Conservation (phyloP, 192 early-diverging fungal genomes). For the Rhizophlyctis rosea region DNA sequence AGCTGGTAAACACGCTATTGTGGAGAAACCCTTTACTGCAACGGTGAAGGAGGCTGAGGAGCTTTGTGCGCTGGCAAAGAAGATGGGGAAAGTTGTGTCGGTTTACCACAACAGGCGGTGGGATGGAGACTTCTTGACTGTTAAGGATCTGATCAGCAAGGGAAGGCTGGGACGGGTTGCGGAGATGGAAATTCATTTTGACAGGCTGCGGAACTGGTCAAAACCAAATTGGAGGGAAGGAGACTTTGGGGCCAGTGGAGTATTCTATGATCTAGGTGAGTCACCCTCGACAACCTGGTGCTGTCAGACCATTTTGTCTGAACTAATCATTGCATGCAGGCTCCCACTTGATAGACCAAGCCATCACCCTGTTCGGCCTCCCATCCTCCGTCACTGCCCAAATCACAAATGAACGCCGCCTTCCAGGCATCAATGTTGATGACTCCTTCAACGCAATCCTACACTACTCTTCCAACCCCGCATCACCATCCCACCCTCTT, state of each 20-base stretch:
- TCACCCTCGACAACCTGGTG: conserved; percentile 31
- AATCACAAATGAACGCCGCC: conserved; percentile 64
- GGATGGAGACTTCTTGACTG: conserved; percentile 80
- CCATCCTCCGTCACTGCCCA: conserved; percentile 60
- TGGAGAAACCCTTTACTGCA: conserved; percentile 77
- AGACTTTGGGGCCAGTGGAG: conserved; percentile 61
- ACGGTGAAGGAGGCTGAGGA: conserved; percentile 57
- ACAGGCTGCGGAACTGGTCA: conserved; percentile 65
- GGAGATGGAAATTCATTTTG: conserved; percentile 71
- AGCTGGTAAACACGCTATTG: conserved; percentile 68
- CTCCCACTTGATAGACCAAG: conserved; percentile 35
- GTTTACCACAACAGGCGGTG: conserved; percentile 78
- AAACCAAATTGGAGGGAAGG: conserved; percentile 70
- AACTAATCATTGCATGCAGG: conserved; percentile 3
- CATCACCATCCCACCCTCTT: conserved; percentile 53
- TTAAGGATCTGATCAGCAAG: conserved; percentile 54
- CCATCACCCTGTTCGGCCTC: conserved; percentile 62
- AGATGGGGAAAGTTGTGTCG: conserved; percentile 56
- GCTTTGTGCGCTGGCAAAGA: conserved; percentile 55
- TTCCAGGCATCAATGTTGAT: conserved; percentile 39
- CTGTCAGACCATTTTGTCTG: neutral
- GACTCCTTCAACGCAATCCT: conserved; percentile 23
- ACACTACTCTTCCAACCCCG: conserved; percentile 66
- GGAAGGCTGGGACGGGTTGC: conserved; percentile 64
- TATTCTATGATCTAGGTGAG: conserved; percentile 71